Conservation (phyloP, 306 rosid genomes). For the Vicia villosa region DNA sequence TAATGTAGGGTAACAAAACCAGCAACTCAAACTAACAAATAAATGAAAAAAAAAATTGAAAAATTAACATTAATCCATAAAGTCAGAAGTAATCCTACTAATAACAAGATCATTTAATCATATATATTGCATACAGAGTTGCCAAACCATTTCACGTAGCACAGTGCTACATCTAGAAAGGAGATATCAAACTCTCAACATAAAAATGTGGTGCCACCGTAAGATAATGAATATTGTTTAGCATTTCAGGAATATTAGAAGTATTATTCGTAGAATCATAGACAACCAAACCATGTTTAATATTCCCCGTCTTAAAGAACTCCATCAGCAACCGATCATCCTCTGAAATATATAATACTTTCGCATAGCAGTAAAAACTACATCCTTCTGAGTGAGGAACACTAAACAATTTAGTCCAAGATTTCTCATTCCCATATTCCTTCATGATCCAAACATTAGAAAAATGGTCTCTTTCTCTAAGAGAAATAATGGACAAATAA, state of each 20-base stretch:
- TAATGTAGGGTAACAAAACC: too few relatives aligned
- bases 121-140: too few relatives aligned
- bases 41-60: too few relatives aligned
- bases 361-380: too few relatives aligned
- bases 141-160: too few relatives aligned
- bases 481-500: too few relatives aligned
- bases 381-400: background rate
- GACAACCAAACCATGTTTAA: background rate
- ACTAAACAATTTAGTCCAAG: background rate
- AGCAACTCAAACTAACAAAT: too few relatives aligned
- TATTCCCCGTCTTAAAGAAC: rapidly evolving
- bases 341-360: background rate
- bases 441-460: too few relatives aligned
- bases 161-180: background rate
- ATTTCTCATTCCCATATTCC: background rate
- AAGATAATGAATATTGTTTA: background rate
- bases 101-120: too few relatives aligned
- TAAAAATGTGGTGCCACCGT: background rate
- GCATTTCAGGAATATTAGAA: background rate
- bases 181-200: background rate
- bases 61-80: too few relatives aligned
- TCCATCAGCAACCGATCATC: background rate
- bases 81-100: too few relatives aligned
- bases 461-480: too few relatives aligned
- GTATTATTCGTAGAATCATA: background rate